Base-by-base conservation (phyloP, 371 early-diverging fungal species). In the Actinomucor elegans region DNA sequence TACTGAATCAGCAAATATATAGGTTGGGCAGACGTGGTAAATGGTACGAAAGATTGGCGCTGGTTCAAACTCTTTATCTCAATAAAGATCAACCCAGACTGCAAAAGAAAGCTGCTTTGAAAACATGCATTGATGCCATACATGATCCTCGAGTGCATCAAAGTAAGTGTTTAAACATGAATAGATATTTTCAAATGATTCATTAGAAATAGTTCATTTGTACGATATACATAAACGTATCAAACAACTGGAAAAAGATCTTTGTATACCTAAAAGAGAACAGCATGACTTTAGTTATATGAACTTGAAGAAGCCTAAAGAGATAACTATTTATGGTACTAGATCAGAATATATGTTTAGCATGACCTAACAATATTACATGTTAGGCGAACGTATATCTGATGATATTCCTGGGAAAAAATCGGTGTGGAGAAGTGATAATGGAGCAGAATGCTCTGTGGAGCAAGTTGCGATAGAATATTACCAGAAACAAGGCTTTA, bases 21-120 rank as follows among this genome's bases (percentile, higher is more conserved):
- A 73, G 80, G 4, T 48, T 81, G 4, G 80, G 77, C 9, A 75
- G 73, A 42, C 72, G 89, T 21, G 91, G 91, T 5, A 65, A 68
- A 15, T 91, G 91, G 91, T 89, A 89, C 47, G 80, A 84, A 17
- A 75, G 89, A 14, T 65, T 89, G 4, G 82, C 86, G 0, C 63
- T 89, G 11, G 62, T 89, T 7, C 78, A 86, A 44, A 70, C 73
- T 41, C 75, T 68, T 24, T 80, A 90, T 46, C 47, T 86, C 8
- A 58, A 48, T 12, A 45, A 48, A 5, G 33, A 52, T n/a, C 24
- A 57, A 11, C 43, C 64, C 11, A 75, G 81, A 6, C 6, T 59
- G 1, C 71, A 70, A n/a, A 71, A 75, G 29, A 73, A 81, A 45
- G 57, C 64, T n/a, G 80, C 79, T 5, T 58, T 78, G 1, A 57